Base-by-base conservation (phyloP, 73 alveolate species). In the Blepharisma stoltei region DNA sequence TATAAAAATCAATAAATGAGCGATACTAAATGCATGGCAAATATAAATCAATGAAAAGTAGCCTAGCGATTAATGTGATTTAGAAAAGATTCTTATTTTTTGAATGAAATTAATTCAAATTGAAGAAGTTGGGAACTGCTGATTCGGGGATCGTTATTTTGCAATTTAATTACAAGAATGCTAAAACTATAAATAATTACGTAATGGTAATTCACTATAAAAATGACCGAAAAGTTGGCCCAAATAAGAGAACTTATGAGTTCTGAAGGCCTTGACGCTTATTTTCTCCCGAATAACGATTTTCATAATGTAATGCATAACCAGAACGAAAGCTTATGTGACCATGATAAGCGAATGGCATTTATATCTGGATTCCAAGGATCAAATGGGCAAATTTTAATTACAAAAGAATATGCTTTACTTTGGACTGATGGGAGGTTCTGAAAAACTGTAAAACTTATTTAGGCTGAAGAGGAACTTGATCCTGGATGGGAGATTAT, bases 381-480 rank as follows among this genome's bases (percentile, higher is more conserved):
- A 7, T 77, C 94, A 76, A 89, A 89, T 73, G 98, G 98, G 66
- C 77, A 91, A 46, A 95, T 97, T 79, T 78, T 94, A 7, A 85
- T 96, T 41, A 96, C 98, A 7, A 80, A 90, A 50, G 88, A 75
- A 3, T 54, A 88, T 18, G 99, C 99, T 6, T 83, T 89, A 70
- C 88, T 96, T 85, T 97, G 99, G 98, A 96, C 99, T 9, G 99
- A 97, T 85, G 94, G 98, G 23, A 93, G 99, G 70, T 97, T 96
- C 89, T 60, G 73, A 38, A 60, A 14, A 60, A 38, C 73, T 2
- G 73, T 60, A 25, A 60, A 14, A 18, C 96, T 80, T 84, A 49
- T 93, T 54, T 94, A 97, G 88, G 99, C 99, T 5, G 92, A 84
- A 54, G 84, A 93, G 81, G 90, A 97, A 88, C 94, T 97, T 32